phyloP scores from a whole-genome alignment of 129 eudicot species.

The Pseudognaphalium luteoalbum region DNA sequence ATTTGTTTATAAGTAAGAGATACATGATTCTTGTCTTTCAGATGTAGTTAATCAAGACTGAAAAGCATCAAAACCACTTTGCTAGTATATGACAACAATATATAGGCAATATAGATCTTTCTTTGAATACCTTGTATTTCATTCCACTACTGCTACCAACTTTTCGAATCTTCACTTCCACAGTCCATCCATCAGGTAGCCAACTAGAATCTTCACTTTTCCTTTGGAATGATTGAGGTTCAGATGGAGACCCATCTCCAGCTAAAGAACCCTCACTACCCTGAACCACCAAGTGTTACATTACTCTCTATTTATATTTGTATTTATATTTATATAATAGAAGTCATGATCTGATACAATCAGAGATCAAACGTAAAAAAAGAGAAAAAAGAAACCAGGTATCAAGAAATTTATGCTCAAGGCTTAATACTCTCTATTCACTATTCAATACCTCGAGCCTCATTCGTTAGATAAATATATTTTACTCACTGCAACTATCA shows the following conservation, averaged over 20 bases:
- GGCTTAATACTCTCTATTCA: not conserved
- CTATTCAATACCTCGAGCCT: too few relatives aligned
- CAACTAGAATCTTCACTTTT: slow-evolving; percentile 37
- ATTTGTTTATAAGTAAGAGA: not conserved
- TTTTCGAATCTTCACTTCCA: slow-evolving; percentile 45
- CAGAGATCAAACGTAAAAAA: not conserved
- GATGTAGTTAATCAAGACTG: not conserved
- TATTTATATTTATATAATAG: not conserved
- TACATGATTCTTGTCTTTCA: not conserved
- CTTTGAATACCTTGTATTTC: slow-evolving; percentile 44
- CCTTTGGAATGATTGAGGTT: slow-evolving; percentile 9
- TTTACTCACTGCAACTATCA: too few relatives aligned
- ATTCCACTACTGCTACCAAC: slow-evolving; percentile 36
- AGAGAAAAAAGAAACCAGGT: not conserved
- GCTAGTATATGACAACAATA: not conserved
- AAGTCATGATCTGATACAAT: not conserved
- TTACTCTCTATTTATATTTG: not conserved
- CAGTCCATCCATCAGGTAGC: slow-evolving; percentile 73
- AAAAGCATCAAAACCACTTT: not conserved
- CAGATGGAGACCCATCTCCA: slow-evolving; percentile 30
- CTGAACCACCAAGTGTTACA: slow-evolving; percentile 31
- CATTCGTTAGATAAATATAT: too few relatives aligned
- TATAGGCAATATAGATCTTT: not conserved
- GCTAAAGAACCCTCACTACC: slow-evolving; percentile 18
- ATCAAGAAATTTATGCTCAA: not conserved